Evolutionary conservation across 163 green algal genomes (phyloP).

Genomic region (Trebouxia gelatinosa): DNA sequence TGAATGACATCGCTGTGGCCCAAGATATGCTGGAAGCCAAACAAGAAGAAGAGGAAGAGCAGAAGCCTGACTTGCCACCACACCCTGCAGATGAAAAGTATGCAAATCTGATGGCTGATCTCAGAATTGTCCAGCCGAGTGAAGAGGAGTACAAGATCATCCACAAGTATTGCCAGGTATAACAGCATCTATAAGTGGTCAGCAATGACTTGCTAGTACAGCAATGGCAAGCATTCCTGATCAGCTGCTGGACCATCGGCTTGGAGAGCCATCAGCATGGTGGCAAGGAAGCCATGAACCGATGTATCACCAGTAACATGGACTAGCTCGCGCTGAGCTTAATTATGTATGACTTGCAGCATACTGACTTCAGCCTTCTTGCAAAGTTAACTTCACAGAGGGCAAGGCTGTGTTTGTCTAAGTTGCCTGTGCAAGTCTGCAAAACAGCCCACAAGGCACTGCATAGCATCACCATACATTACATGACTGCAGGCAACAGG

Average conservation of each 20-base stretch:
- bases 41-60: slow-evolving; percentile 23
- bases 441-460: neutral
- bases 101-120: slow-evolving; percentile 27
- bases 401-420: too few species aligned
- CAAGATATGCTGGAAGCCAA: slow-evolving; percentile 24
- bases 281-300: too few species aligned
- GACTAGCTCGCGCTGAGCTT: too few species aligned
- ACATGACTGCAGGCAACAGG: slow-evolving; percentile 3
- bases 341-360: too few species aligned
- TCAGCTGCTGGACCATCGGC: too few species aligned
- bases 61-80: neutral
- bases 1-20: slow-evolving; percentile 38
- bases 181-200: neutral
- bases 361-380: too few species aligned
- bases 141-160: slow-evolving; percentile 28
- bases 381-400: too few species aligned
- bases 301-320: too few species aligned
- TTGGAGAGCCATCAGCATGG: too few species aligned
- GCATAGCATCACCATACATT: neutral
- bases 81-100: slow-evolving; percentile 41
- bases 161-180: slow-evolving; percentile 15
- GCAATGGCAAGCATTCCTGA: too few species aligned
- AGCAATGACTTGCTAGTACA: neutral
- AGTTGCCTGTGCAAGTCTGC: too few species aligned
- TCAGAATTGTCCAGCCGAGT: slow-evolving; percentile 7